Base-by-base conservation (phyloP, 257 asterid species). In the Prunella vulgaris region DNA sequence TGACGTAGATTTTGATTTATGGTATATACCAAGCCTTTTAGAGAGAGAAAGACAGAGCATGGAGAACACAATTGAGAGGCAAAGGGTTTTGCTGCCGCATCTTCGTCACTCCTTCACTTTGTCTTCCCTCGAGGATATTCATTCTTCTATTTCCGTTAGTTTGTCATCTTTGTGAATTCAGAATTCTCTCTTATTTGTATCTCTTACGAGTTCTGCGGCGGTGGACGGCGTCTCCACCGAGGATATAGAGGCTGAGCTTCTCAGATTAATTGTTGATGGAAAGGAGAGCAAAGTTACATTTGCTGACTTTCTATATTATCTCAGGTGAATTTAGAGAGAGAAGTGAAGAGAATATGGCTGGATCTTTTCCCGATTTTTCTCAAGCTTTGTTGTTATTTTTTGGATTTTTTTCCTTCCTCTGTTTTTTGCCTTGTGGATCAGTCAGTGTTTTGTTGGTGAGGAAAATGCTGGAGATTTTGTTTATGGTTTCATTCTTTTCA, bases 21-120 rank as follows among this genome's bases (percentile, higher is more conserved):
- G 58, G 14, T 24, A 14, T 27, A 48, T 25, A 30, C 14, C 20
- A 9, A 28, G 38, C 0, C 0, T 40, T 60, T 42, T 3, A 21
- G 20, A 57, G 60, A 71, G 76, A 75, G 38, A 74, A 22, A 74
- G 4, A 37, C 5, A 46, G 73, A 67, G 15, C 46, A 90, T 90
- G 97, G 96, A 90, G 74, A 90, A 79, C 78, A 96, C 95, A 30
- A 65, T 71, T 37, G 92, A 90, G 70, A 88, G 97, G 68, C 96
- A 88, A 69, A 82, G 96, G 42, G 83, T 90, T 66, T 81, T 90
- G 76, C 86, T 90, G 30, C 95, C 89, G 75, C 99, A 94, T 59
- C 88, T 94, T 22, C 88, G 84, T 60, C 97, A 97, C 2, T 82
- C 96, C 37, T 81, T 85, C 72, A 79, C 96, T 15, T 80, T 87